phyloP scores from a whole-genome alignment of 2,329 filamentous ascomycete species.

The Arthrobotrys megalospora region DNA sequence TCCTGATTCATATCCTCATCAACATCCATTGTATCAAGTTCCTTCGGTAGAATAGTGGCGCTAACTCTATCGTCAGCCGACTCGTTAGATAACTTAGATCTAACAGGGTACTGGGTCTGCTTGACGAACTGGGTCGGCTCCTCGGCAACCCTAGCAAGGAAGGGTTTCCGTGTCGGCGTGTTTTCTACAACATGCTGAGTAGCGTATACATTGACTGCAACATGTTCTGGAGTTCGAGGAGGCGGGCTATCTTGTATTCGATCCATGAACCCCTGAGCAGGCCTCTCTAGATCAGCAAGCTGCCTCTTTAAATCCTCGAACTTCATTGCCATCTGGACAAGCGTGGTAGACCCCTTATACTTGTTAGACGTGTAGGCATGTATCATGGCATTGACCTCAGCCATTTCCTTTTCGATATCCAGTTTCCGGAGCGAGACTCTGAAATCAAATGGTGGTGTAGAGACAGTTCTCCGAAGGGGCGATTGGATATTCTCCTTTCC shows the following conservation, averaged over 20 bases:
- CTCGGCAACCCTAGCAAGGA: conserved; percentile 35
- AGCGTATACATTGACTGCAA: conserved; percentile 51
- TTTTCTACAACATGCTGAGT: conserved; percentile 50
- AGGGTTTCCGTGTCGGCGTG: conserved; percentile 36
- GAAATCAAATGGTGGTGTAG: conserved; percentile 6
- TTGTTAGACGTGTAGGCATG: conserved; percentile 42
- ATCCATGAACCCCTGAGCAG: conserved; percentile 1
- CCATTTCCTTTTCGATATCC: conserved; percentile 47
- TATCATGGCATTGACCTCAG: conserved; percentile 40
- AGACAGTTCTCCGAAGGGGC: conserved; percentile 19
- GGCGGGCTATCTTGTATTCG: conserved; percentile 29
- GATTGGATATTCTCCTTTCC: conserved; percentile 51
- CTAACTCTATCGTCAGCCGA: conserved; percentile 29
- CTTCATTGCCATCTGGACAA: conserved; percentile 55
- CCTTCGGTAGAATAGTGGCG: conserved; percentile 26
- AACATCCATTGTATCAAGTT: conserved; percentile 33
- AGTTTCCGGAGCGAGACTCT: conserved; percentile 15
- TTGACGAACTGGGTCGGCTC: conserved; percentile 51
- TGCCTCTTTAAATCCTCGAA: conserved; percentile 49
- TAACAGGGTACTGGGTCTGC: conserved; percentile 47
- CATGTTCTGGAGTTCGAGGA: conserved; percentile 37
- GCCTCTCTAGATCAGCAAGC: conserved; percentile 23
- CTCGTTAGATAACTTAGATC: conserved; percentile 39
- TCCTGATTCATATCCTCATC: conserved; percentile 22
- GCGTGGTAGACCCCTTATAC: conserved; percentile 44